Evolutionary conservation across 148 eudicot genomes (phyloP).

Genomic region (Cornus florida): DNA sequence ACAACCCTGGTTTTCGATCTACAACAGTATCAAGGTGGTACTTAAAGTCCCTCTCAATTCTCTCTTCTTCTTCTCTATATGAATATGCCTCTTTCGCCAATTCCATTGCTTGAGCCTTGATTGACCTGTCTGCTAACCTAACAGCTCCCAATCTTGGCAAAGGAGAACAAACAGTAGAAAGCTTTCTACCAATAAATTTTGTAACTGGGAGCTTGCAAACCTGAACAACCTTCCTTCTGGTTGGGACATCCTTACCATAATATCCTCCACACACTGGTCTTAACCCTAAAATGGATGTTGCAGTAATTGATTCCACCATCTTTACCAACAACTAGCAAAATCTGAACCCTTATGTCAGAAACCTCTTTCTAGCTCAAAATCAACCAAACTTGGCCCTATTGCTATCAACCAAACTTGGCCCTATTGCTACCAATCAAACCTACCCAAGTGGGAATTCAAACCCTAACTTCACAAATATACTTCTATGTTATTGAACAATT

Average conservation of each 20-base stretch:
- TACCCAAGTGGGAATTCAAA: slow-evolving; percentile 6
- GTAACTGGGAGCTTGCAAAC: slow-evolving; percentile 19
- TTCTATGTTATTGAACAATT: not conserved
- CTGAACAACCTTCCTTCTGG: slow-evolving; percentile 22
- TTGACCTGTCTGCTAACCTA: slow-evolving; percentile 20
- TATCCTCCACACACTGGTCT: slow-evolving; percentile 41
- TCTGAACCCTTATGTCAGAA: not conserved
- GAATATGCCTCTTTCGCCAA: slow-evolving; percentile 68
- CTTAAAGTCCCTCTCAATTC: slow-evolving; percentile 42
- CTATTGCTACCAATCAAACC: slow-evolving; percentile 1
- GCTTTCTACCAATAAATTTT: slow-evolving; percentile 25
- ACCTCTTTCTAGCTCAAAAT: not conserved
- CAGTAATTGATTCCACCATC: slow-evolving; percentile 79
- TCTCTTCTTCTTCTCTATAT: slow-evolving; percentile 50
- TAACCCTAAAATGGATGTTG: slow-evolving; percentile 59
- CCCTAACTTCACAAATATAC: slow-evolving; percentile 2
- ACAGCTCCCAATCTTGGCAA: slow-evolving; percentile 25
- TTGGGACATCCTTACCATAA: slow-evolving; percentile 30
- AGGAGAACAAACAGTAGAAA: slow-evolving; percentile 5
- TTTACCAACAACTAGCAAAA: slow-evolving; percentile 26
- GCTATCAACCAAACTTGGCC: not conserved
- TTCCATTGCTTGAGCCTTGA: slow-evolving; percentile 76
- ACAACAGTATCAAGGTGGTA: slow-evolving; percentile 38
- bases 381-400: not conserved
- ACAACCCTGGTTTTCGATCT: slow-evolving; percentile 58